A percentile compares a stretch with the other conserved stretches of the same genome.
Evolutionary conservation across 495 filamentous ascomycete genomes (phyloP).

Genomic region (Penicillium arizonense): DNA sequence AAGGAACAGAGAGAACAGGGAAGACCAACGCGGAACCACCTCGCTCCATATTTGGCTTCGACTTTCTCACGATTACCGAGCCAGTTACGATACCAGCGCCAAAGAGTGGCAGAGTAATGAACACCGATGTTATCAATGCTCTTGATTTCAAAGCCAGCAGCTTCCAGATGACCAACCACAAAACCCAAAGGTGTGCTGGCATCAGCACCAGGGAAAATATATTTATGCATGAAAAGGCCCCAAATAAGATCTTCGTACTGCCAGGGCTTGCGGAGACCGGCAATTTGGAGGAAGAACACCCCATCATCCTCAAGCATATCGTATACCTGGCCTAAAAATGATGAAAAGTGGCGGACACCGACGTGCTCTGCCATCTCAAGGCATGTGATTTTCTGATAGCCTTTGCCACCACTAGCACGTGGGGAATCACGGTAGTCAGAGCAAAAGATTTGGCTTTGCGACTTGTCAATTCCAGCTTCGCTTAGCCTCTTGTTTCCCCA

Average conservation of each 20-base stretch:
- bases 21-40: constrained; percentile 97
- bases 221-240: constrained; percentile 78
- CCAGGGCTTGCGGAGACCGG: constrained; percentile 66
- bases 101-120: constrained; percentile 95
- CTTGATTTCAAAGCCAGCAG: constrained; percentile 61
- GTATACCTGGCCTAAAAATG: constrained; percentile 62
- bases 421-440: constrained; percentile 70
- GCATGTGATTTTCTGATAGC: constrained; percentile 72
- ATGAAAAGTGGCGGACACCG: constrained; percentile 61
- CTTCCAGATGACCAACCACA: constrained; percentile 63
- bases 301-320: constrained; percentile 72
- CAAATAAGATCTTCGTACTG: constrained; percentile 74
- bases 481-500: constrained; percentile 70
- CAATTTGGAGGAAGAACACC: constrained; percentile 70
- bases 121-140: constrained; percentile 83
- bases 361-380: constrained; percentile 75
- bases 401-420: constrained; percentile 51
- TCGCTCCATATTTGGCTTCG: constrained; percentile 87
- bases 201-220: constrained; percentile 71
- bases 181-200: constrained; percentile 65
- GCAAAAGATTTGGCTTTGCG: constrained; percentile 62
- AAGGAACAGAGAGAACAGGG: too few species aligned
- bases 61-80: constrained; percentile 94
- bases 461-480: constrained; percentile 55
- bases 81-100: constrained; percentile 99